Conservation (phyloP, 495 filamentous ascomycete genomes). For the Aspergillus haitiensis region DNA sequence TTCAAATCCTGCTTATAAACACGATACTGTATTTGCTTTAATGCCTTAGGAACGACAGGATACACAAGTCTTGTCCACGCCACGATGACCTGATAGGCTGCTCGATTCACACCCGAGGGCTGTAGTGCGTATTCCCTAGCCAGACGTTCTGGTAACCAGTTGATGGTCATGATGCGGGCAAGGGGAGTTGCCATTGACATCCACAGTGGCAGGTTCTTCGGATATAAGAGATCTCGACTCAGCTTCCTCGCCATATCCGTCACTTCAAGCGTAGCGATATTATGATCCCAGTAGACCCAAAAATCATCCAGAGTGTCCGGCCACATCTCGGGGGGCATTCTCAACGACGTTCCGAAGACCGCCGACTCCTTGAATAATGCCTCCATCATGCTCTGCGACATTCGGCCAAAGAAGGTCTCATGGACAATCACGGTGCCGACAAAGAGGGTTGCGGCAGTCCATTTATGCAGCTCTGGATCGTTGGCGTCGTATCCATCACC, state of each 20-base stretch:
- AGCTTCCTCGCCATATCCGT: neutral
- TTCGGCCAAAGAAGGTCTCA: neutral
- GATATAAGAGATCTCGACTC: neutral
- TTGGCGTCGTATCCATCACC: slow-evolving; percentile 31
- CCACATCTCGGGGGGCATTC: slow-evolving; percentile 40
- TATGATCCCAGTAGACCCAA: slow-evolving; percentile 41
- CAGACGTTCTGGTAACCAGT: too few relatives aligned
- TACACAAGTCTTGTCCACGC: too few relatives aligned
- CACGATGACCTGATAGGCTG: too few relatives aligned
- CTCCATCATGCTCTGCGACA: slow-evolving; percentile 29
- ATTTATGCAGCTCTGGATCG: slow-evolving; percentile 37
- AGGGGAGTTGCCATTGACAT: neutral
- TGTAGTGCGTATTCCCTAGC: too few relatives aligned
- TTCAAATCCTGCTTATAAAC: too few relatives aligned
- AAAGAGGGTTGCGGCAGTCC: slow-evolving; percentile 42
- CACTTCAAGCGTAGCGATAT: neutral
- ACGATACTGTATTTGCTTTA: too few relatives aligned
- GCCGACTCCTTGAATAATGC: slow-evolving; percentile 37
- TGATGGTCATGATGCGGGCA: too few relatives aligned
- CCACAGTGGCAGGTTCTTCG: neutral
- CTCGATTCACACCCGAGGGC: too few relatives aligned
- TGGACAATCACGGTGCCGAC: slow-evolving; percentile 30
- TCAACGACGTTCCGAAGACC: slow-evolving; percentile 34
- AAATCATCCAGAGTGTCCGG: slow-evolving; percentile 32
- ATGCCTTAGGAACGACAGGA: too few relatives aligned